Conservation (phyloP, 108 stramenopile genomes). For the Chaetoceros tenuissimus region DNA sequence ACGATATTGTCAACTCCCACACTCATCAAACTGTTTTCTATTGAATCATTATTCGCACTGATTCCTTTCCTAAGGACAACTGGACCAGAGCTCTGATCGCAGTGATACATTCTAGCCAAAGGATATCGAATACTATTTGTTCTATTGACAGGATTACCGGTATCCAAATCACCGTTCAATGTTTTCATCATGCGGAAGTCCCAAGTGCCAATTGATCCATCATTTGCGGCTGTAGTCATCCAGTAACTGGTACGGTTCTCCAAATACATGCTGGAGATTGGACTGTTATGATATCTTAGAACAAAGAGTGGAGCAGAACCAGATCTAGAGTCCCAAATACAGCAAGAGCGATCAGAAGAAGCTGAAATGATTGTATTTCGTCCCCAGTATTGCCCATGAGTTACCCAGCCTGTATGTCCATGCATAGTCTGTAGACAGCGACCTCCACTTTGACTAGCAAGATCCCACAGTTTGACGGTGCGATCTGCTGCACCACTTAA, state of each 20-base stretch:
- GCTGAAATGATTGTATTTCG: slow-evolving; percentile 78
- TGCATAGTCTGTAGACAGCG: slow-evolving; percentile 39
- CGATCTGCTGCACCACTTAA: slow-evolving; percentile 78
- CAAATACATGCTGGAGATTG: slow-evolving; percentile 66
- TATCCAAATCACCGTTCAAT: neutral
- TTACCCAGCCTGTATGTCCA: slow-evolving; percentile 80
- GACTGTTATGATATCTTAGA: slow-evolving; percentile 63
- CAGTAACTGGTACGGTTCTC: slow-evolving; percentile 69
- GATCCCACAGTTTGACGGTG: slow-evolving; percentile 73
- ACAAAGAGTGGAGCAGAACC: slow-evolving; percentile 61
- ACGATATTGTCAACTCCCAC: slow-evolving; percentile 56
- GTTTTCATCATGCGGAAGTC: slow-evolving; percentile 54
- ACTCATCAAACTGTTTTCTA: slow-evolving; percentile 45
- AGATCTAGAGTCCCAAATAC: slow-evolving; percentile 75
- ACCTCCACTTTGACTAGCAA: slow-evolving; percentile 32
- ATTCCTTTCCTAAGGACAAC: neutral
- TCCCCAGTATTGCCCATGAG: slow-evolving; percentile 74
- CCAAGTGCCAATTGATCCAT: slow-evolving; percentile 80
- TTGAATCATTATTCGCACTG: slow-evolving; percentile 1
- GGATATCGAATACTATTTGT: neutral
- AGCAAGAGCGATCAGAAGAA: slow-evolving; percentile 73
- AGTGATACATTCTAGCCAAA: neutral
- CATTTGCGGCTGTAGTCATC: slow-evolving; percentile 69
- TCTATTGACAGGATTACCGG: neutral
- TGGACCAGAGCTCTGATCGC: neutral